phyloP scores from a whole-genome alignment of 805 yeast species.

The Debaryomyces tyrocola region DNA sequence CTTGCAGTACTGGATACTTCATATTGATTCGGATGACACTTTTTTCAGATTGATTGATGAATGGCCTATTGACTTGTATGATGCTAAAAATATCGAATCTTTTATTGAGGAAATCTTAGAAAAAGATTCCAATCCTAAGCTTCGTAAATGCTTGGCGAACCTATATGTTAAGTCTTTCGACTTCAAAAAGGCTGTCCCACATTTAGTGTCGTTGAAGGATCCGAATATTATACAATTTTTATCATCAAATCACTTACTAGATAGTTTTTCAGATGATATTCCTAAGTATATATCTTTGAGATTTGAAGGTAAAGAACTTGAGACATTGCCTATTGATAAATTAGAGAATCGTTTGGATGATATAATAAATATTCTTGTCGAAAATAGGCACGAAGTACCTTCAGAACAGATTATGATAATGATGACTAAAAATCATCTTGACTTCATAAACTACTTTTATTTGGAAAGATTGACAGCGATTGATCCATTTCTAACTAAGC shows the following conservation, averaged over 20 bases:
- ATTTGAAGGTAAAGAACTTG: constrained; percentile 35
- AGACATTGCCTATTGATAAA: constrained; percentile 39
- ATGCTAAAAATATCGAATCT: constrained; percentile 42
- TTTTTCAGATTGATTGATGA: constrained; percentile 43
- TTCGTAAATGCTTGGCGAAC: constrained; percentile 48
- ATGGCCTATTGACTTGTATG: constrained; percentile 64
- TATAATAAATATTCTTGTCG: constrained; percentile 56
- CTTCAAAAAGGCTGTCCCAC: constrained; percentile 62
- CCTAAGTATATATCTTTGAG: constrained; percentile 52
- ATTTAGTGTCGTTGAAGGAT: constrained; percentile 59
- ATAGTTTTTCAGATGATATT: constrained; percentile 46
- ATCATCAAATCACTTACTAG: constrained; percentile 61
- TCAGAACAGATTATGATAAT: constrained; percentile 52
- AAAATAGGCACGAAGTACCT: constrained; percentile 62
- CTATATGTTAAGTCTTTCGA: constrained; percentile 59
- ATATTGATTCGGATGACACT: constrained; percentile 23
- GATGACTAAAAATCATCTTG: constrained; percentile 43
- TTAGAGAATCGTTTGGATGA: constrained; percentile 41
- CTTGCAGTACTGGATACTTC: constrained; percentile 47
- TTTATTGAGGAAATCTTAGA: constrained; percentile 49
- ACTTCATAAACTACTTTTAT: constrained; percentile 61
- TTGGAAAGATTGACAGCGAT: constrained; percentile 55
- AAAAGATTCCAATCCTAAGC: constrained; percentile 13
- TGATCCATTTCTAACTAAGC: constrained; percentile 56
- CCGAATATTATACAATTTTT: constrained; percentile 55